These are phyloP conservation scores for Saussurea involucrata DNA, from an alignment of 129 eudicot genomes.

Conservation along the genomic window DNA sequence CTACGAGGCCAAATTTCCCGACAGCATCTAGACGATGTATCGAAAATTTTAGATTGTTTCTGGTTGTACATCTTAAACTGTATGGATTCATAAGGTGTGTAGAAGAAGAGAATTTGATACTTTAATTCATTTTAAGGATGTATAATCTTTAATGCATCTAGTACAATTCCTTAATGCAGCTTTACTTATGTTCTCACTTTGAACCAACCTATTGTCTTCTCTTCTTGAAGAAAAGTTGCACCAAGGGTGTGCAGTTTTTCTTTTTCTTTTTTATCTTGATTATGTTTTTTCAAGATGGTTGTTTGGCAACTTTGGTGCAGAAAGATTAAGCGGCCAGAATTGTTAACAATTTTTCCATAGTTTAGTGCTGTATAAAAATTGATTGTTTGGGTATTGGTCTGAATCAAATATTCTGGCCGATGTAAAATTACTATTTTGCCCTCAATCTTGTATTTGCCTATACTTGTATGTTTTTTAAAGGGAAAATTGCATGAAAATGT, in stretches of 20 bases:
- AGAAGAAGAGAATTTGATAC: slow-evolving; percentile 15
- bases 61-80: slow-evolving; percentile 13
- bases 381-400: too few species aligned
- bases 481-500: too few species aligned
- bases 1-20: slow-evolving; percentile 70
- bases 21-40: slow-evolving; percentile 36
- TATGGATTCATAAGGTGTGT: slow-evolving; percentile 26
- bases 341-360: too few species aligned
- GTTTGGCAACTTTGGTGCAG: too few species aligned
- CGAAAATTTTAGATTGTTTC: not conserved
- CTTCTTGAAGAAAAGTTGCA: not conserved
- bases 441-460: too few species aligned
- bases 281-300: too few species aligned
- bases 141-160: slow-evolving; percentile 12
- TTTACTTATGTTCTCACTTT: not conserved
- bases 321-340: too few species aligned
- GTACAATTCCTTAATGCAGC: not conserved
- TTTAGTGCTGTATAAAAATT: too few species aligned
- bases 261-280: too few species aligned
- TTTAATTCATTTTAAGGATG: not conserved
- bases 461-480: too few species aligned
- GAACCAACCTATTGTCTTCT: not conserved
- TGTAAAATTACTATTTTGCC: too few species aligned
- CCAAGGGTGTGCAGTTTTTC: not conserved
- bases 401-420: too few species aligned